Base-by-base conservation (phyloP, 2,329 filamentous ascomycete species). In the Cordyceps farinosa region DNA sequence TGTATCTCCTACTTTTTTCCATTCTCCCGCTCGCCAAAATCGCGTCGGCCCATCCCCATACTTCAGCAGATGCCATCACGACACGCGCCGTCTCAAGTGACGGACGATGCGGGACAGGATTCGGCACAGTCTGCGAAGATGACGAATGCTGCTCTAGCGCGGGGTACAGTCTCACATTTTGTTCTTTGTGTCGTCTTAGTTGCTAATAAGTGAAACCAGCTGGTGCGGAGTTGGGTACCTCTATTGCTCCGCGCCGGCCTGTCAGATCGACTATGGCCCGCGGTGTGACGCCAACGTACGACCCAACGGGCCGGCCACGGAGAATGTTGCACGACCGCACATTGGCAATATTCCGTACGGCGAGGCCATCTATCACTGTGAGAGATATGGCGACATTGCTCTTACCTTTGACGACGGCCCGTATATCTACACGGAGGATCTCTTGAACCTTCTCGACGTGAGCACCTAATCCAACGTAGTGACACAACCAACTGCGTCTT, bases 161-260 rank as follows among this genome's bases (percentile, higher is more conserved):
- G 53, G 77, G 78, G 78, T 79, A 68, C n/a, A n/a, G 15, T 40
- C 44, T n/a, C 32, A 29, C 27, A 0, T 15, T 17, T 11, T 22
- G 7, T 2, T 38, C 3, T 30, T 10, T 5, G 36, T 50, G 17
- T 13, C 15, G n/a, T 15, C 3, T 15, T 5, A 11, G 4, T 47
- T 34, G 3, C 58, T 61, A 54, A 61, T 5, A 42, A n/a, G 34
- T 22, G 22, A 22, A 36, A 29, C 17, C 57, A 83, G 81, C 50
- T 86, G 81, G 78, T 87, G 84, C 66, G 85, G 84, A 56, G 78
- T 72, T n/a, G 78, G 76, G 4, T 71, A 71, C 11, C 79, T 83
- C 1, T 86, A 87, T 73, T 89, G 87, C 74, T 79, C 79, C 36
- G 81, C 85, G 27, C 87, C 87, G 2, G 81, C 86, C 60, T 89